Evolutionary conservation across 805 yeast genomes (phyloP), one percentile per base, ranked within the genome.

Genomic region (Cyberlindnera xishuangbannaensis): DNA sequence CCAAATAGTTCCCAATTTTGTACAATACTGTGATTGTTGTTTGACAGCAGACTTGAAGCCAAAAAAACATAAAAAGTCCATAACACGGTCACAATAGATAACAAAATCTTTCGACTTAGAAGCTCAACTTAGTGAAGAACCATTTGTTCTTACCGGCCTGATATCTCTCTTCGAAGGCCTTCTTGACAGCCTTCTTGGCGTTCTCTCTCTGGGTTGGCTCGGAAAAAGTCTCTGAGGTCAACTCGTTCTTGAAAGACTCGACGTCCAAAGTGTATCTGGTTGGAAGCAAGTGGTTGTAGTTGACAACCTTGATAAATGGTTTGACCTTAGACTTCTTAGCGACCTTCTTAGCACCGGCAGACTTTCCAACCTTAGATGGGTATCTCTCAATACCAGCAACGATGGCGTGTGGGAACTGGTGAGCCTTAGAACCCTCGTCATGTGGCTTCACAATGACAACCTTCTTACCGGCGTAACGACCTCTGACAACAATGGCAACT

Each of bases 381-480:
- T 82, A 83, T 71, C 96, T 83, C 79, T 92, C 97, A 58, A 90
- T 80, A 79, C 98, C 98, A 54, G 95, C 97, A 63, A 90, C 97
- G 59, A 90, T 78, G 68, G 98, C 98, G 63, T 92, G 97, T 67
- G 96, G 95, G 83, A 87, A 90, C 62, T 94, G 94, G 78, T 88
- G 96, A 51, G 92, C 62, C 77, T 90, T 90, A 77, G 97, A 76
- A 67, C 98, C 98, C 65, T 90, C 97, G 64, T 92, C 97, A 68
- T 84, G 92, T 58, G 96, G 92, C 72, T 84, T 86, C 66, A 90
- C 88, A 64, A 90, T 85, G 67, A 90, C 97, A 56, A 90, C 98
- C 83, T 90, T 90, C 84, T 87, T 90, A 78, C 98, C 98, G 69
- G 98, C 98, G 83, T 78, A 90, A 77, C 97, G 90, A 66, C 98